These are phyloP conservation scores for Aspergillus asperescens DNA, from an alignment of 495 filamentous ascomycete species.

Conservation along the genomic window DNA sequence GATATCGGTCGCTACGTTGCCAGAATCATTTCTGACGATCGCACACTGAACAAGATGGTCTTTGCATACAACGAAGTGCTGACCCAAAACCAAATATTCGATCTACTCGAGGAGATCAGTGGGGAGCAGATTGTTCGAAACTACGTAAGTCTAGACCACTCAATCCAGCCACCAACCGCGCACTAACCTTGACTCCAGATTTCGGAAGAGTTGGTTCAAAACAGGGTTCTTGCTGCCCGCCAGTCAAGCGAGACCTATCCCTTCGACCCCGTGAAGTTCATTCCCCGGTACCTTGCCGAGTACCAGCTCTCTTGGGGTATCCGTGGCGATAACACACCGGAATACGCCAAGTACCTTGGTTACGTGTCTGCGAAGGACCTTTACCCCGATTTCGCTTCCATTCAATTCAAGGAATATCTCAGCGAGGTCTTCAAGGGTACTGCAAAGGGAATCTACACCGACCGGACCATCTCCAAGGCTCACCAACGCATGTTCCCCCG, in stretches of 20 bases:
- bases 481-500: constrained; percentile 43
- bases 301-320: constrained; percentile 50
- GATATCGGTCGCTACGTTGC: constrained; percentile 56
- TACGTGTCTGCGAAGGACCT: constrained; percentile 52
- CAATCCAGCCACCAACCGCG: neutral
- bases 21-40: constrained; percentile 48
- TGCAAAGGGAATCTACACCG: constrained; percentile 43
- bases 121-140: constrained; percentile 51
- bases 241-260: constrained; percentile 47
- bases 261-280: constrained; percentile 42
- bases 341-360: constrained; percentile 54
- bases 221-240: constrained; percentile 35
- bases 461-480: constrained; percentile 40
- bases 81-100: constrained; percentile 47
- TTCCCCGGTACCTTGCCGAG: constrained; percentile 40
- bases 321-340: constrained; percentile 53
- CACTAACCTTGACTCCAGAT: constrained; percentile 26
- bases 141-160: constrained; percentile 36
- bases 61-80: constrained; percentile 47
- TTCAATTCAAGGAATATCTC: constrained; percentile 40
- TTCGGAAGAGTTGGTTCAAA: constrained; percentile 41
- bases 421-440: constrained; percentile 36
- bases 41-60: constrained; percentile 55
- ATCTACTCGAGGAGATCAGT: constrained; percentile 45
- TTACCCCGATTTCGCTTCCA: constrained; percentile 49